Base-by-base conservation (phyloP, 495 filamentous ascomycete genomes). In the Penicillium subrubescens region DNA sequence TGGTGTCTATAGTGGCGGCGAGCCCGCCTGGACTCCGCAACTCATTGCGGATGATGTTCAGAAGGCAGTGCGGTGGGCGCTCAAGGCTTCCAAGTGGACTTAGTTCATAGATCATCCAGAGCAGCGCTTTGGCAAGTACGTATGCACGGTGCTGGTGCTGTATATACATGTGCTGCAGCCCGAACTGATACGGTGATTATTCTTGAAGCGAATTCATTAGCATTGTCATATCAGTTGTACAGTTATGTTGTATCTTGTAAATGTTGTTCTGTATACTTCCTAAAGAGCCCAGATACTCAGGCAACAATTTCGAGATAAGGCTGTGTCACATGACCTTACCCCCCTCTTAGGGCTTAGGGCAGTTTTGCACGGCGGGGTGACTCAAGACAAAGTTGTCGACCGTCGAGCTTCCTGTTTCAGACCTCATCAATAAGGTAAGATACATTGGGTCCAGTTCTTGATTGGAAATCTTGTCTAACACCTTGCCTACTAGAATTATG, bases 1-100 rank as follows among this genome's bases (percentile, higher is more conserved):
- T 43, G 95, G 95, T 0, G 94, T 99, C 5, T 92, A 86, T 61
- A 75, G 71, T 35, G 83, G 82, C 8, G 92, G 90, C 59, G 79
- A 80, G 59, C 83, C 85, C 23, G 79, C 77, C 33, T 72, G 83
- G 73, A 73, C 66, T 65, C 89, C 94, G 2, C 81, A 72, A 29
- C 81, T 72, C 3, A 84, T 93, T 50, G 85, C 87, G 17, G 83
- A 88, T 8, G 85, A 94, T 79, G 94, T 92, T 2, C 78, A 78
- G 66, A 85, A 83, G 59, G 90, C 87, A 7, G 89, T 92, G 10
- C 71, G 82, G 55, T 92, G 86, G 84, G 90, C 82, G 1, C 67
- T 91, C 57, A 77, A 84, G 68, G 69, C 77, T 37, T 82, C 81
- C 4, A 75, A 75, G 14, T 83, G 82, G 82, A 62, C 65, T 62